Evolutionary conservation across 2,329 filamentous ascomycete species (phyloP), one percentile per base, ranked within the genome.

Genomic region (Penicillium psychrosexuale): DNA sequence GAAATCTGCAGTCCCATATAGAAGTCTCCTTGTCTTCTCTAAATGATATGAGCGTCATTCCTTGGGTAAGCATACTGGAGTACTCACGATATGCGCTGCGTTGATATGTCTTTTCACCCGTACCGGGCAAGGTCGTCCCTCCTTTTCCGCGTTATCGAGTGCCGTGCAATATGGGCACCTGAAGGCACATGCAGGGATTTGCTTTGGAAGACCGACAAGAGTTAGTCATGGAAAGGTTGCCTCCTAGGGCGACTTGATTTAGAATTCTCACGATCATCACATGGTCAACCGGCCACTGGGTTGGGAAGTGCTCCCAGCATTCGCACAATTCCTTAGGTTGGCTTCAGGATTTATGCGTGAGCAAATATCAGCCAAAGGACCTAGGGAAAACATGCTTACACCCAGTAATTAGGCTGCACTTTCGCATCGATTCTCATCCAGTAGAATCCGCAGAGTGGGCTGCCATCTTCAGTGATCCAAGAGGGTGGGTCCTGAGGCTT

Each of bases 271-370:
- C 43, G 9, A 46, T 24, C 19, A 46, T 9, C 43, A n/a, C 43
- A 46, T 46, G 43, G 30, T 46, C 43, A 24, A 46, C 43, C 8
- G 43, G 43, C 43, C 43, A 46, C 43, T 46, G 43, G 43, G 43
- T 5, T 46, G 43, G n/a, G 43, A 24, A 24, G 19, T 46, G 43
- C 13, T 46, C 8, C 33, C 43, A 30, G 30, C 43, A 46, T 46
- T 8, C 43, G 24, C 43, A 46, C 43, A 46, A 13, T 33, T 46
- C 34, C 13, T 46, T 46, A 19, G 8, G 19, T 34, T 46, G 43
- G 30, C 43, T 46, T 5, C 13, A 12, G 19, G 4, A 31, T 24
- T 24, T 34, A 19, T 13, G 19, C 30, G 30, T 46, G 8, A 46
- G 43, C 33, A 12, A 12, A 24, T 5, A 46, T 34, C 17, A 31